These are phyloP conservation scores for Aspergillus udagawae DNA, from an alignment of 2,329 filamentous ascomycete species.

Conservation along the genomic window DNA sequence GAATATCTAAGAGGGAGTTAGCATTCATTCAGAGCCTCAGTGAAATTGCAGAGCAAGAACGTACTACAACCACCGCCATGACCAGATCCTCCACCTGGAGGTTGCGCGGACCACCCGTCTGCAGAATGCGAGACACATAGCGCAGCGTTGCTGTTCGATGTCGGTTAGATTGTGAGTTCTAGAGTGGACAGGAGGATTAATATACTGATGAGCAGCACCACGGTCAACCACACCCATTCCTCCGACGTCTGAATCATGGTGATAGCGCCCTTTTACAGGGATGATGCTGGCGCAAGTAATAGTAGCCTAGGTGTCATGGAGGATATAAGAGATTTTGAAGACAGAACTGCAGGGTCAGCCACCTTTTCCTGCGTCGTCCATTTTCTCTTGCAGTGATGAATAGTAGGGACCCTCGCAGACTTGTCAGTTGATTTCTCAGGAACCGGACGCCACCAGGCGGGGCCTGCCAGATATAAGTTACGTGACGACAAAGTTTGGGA, in stretches of 20 bases:
- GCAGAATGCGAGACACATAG: conserved; percentile 9
- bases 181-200: not conserved
- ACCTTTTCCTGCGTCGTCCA: not conserved
- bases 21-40: not conserved
- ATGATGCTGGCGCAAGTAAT: not conserved
- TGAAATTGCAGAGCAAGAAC: not conserved
- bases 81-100: conserved; percentile 9
- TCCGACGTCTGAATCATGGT: not conserved
- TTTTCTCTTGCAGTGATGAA: not conserved
- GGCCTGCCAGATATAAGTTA: not conserved
- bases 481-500: not conserved
- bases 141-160: conserved; percentile 5
- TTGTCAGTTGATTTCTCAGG: not conserved
- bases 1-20: conserved; percentile 14
- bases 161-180: not conserved
- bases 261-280: not conserved
- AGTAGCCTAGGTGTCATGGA: not conserved
- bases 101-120: conserved; percentile 4
- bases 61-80: conserved; percentile 8
- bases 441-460: not conserved
- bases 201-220: conserved; percentile 11
- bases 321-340: not conserved
- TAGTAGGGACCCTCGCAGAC: not conserved
- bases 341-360: not conserved
- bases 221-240: conserved; percentile 11